phyloP scores from a whole-genome alignment of 2,329 filamentous ascomycete genomes.

The Raffaelea albimanens region DNA sequence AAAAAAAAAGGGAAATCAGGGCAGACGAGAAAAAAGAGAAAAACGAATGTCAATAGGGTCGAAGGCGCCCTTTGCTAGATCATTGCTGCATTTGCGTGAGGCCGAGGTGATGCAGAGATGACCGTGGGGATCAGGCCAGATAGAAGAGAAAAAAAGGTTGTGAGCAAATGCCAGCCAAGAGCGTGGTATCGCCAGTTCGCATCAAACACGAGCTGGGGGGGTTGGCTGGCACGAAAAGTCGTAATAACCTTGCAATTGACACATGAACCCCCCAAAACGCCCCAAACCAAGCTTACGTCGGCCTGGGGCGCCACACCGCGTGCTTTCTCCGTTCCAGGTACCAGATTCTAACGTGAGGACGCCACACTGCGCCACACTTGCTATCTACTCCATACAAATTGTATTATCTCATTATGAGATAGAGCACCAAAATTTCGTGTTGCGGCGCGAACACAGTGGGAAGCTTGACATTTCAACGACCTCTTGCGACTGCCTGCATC shows the following conservation, averaged over 20 bases:
- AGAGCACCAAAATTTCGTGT: slow-evolving; percentile 7
- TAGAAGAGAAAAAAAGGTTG: neutral
- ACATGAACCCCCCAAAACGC: too few species aligned
- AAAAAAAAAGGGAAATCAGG: neutral
- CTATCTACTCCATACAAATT: neutral
- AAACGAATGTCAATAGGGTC: too few species aligned
- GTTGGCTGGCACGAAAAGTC: too few species aligned
- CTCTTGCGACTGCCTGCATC: too few species aligned
- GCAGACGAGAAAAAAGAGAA: neutral
- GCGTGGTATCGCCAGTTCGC: too few species aligned
- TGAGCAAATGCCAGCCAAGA: neutral
- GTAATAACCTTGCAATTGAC: too few species aligned
- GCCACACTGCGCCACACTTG: slow-evolving; percentile 1
- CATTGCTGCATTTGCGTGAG: slow-evolving; percentile 5
- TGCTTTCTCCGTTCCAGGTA: too few species aligned
- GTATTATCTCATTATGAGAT: neutral
- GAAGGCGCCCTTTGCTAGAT: slow-evolving; percentile 1
- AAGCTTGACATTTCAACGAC: too few species aligned
- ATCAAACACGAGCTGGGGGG: too few species aligned
- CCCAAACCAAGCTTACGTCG: too few species aligned
- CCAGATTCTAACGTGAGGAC: neutral
- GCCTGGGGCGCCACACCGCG: too few species aligned
- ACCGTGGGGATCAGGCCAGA: neutral
- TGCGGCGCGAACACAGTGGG: neutral
- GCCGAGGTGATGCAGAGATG: neutral